Evolutionary conservation across 2,329 filamentous ascomycete genomes (phyloP).

Genomic region (Scortechinia acanthostroma): DNA sequence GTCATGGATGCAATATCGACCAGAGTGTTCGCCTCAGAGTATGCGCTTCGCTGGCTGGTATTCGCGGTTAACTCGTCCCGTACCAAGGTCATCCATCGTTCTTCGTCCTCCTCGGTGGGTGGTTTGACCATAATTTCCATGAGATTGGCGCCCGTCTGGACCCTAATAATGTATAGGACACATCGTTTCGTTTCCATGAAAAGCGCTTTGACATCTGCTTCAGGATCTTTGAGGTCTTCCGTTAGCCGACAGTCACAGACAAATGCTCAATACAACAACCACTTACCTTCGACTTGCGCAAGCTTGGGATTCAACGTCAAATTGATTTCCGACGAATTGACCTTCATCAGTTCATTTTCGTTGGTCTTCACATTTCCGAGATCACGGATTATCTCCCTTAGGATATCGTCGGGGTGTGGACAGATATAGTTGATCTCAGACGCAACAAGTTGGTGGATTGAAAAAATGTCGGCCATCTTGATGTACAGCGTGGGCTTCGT

Average conservation of each 20-base stretch:
- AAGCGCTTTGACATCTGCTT: slow-evolving; percentile 81
- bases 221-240: slow-evolving; percentile 60
- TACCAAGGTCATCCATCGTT: slow-evolving; percentile 76
- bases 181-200: slow-evolving; percentile 99
- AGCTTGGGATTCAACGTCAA: slow-evolving; percentile 85
- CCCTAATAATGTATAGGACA: slow-evolving; percentile 92
- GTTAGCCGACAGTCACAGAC: neutral
- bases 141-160: slow-evolving; percentile 86
- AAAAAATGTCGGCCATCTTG: slow-evolving; percentile 95
- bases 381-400: slow-evolving; percentile 87
- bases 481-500: slow-evolving; percentile 98
- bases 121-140: slow-evolving; percentile 91
- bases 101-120: slow-evolving; percentile 78
- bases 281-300: slow-evolving; percentile 64
- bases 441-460: slow-evolving; percentile 82
- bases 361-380: slow-evolving; percentile 94
- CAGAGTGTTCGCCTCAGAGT: slow-evolving; percentile 73
- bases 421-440: slow-evolving; percentile 73
- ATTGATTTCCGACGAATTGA: slow-evolving; percentile 81
- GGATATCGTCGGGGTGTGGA: slow-evolving; percentile 73
- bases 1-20: slow-evolving; percentile 83
- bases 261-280: neutral
- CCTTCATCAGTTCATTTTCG: slow-evolving; percentile 83
- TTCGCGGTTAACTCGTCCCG: slow-evolving; percentile 71
- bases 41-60: slow-evolving; percentile 71